Conservation (phyloP, 768 basidiomycete genomes). For the Albatrellus ellisii region DNA sequence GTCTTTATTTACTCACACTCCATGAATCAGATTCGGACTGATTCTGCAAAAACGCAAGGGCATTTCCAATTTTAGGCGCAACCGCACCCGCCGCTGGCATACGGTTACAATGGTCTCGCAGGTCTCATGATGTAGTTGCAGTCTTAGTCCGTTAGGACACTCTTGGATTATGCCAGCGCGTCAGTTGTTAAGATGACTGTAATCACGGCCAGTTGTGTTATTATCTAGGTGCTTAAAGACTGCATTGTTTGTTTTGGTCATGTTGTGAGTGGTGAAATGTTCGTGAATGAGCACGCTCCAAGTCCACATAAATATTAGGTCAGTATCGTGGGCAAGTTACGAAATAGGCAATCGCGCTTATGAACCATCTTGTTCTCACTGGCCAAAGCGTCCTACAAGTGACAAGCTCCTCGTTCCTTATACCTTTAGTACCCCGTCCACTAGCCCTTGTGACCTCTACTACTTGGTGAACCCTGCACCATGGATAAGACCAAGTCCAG, state of each 20-base stretch:
- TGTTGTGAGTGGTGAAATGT: too few relatives aligned
- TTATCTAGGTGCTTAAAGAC: too few relatives aligned
- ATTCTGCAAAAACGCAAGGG: conserved; percentile 55
- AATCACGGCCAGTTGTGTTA: too few relatives aligned
- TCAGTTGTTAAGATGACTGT: too few relatives aligned
- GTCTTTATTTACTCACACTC: conserved; percentile 5
- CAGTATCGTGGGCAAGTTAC: too few relatives aligned
- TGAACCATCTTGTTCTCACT: not conserved
- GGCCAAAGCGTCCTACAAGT: not conserved
- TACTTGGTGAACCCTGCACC: not conserved
- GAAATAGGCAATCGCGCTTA: too few relatives aligned
- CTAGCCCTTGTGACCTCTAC: not conserved
- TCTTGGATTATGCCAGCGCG: too few relatives aligned
- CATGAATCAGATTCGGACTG: conserved; percentile 57
- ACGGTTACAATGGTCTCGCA: conserved; percentile 51
- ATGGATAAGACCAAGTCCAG: conserved; percentile 62
- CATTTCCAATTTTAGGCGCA: conserved; percentile 79
- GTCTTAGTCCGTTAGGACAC: not conserved
- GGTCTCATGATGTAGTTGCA: conserved; percentile 51
- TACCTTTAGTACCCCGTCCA: not conserved
- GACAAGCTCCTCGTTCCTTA: not conserved
- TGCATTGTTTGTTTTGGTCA: too few relatives aligned
- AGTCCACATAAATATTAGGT: too few relatives aligned
- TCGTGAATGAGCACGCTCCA: too few relatives aligned
- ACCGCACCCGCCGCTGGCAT: conserved; percentile 93